These are phyloP conservation scores for Candida vaughaniae DNA, from an alignment of 805 yeast species.

Conservation along the genomic window DNA sequence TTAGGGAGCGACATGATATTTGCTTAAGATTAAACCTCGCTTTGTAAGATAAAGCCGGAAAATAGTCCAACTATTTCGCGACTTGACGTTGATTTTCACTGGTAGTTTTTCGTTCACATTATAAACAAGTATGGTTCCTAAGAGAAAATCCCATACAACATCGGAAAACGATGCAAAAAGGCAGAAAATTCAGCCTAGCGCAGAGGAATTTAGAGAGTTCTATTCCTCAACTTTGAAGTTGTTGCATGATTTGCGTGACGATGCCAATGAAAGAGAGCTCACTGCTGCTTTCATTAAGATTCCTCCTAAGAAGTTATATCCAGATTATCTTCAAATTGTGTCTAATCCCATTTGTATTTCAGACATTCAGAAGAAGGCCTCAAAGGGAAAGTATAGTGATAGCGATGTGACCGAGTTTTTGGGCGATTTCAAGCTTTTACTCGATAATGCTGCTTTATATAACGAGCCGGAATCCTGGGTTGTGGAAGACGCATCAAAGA, in stretches of 20 bases:
- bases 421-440: constrained; percentile 34
- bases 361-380: constrained; percentile 35
- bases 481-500: constrained; percentile 60
- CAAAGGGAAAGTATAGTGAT: constrained; percentile 47
- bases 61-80: not conserved
- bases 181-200: constrained; percentile 3
- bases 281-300: constrained; percentile 31
- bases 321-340: constrained; percentile 39
- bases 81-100: no score
- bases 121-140: constrained; percentile 20
- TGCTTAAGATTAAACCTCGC: no score
- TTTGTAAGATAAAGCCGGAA: no score
- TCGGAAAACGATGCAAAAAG: constrained; percentile 15
- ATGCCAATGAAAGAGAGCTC: constrained; percentile 21
- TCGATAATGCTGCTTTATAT: constrained; percentile 39
- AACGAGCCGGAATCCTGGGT: constrained; percentile 51
- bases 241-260: constrained; percentile 32
- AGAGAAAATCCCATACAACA: constrained; percentile 19
- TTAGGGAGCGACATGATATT: no score
- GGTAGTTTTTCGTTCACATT: not conserved
- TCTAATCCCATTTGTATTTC: constrained; percentile 32
- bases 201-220: constrained; percentile 27
- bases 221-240: constrained; percentile 30
- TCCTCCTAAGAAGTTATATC: constrained; percentile 37
- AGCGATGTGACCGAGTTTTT: constrained; percentile 26